Conservation (phyloP, 257 asterid genomes). For the Forsythia viridissima region DNA sequence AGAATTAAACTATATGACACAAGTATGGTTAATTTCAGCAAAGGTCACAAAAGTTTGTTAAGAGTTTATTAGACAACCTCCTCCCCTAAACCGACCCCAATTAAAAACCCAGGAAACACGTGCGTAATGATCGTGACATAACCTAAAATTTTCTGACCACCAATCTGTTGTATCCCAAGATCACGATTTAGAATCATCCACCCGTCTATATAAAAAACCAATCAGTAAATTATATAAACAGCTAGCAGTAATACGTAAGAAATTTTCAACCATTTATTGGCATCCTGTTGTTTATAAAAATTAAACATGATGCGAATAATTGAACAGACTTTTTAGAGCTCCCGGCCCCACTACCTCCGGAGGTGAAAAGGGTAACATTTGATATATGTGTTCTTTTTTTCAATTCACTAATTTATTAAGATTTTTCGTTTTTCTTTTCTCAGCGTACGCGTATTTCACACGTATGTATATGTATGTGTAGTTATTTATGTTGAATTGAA, state of each 20-base stretch:
- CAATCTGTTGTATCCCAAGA: background rate
- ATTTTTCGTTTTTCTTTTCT: background rate
- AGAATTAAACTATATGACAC: too few relatives aligned
- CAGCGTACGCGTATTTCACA: too few relatives aligned
- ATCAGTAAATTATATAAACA: background rate
- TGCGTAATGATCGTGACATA: background rate
- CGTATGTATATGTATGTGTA: background rate
- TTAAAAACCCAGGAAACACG: background rate
- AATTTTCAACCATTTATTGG: background rate
- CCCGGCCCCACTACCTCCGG: constrained; percentile 22
- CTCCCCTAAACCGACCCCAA: too few relatives aligned
- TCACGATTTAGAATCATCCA: background rate
- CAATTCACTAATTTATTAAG: background rate
- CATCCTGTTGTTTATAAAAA: background rate
- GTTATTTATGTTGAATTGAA: constrained; percentile 21
- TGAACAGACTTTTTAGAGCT: background rate
- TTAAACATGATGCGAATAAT: background rate
- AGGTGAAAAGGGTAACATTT: constrained; percentile 20
- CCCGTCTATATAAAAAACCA: background rate
- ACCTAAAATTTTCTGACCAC: background rate
- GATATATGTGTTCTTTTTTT: constrained; percentile 27
- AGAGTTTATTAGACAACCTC: too few relatives aligned
- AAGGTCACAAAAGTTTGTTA: too few relatives aligned
- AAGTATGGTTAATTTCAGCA: too few relatives aligned
- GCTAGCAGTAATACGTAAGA: background rate